phyloP scores from a whole-genome alignment of 2,329 filamentous ascomycete genomes.

The Shiraia bambusicola region DNA sequence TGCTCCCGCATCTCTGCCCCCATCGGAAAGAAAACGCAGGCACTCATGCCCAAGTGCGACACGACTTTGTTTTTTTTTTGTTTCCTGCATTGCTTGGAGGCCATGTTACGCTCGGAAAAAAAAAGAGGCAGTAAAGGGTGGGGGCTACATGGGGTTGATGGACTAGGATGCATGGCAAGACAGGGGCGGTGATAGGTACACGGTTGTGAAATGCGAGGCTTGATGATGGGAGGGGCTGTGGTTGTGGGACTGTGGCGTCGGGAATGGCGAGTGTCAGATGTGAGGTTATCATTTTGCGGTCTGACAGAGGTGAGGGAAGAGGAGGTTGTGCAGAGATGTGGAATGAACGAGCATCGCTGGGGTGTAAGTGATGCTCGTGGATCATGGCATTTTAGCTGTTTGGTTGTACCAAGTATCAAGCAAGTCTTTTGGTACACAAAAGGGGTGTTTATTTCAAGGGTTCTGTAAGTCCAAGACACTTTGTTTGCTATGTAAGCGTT shows the following conservation, averaged over 20 bases:
- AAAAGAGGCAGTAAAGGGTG: too few species aligned
- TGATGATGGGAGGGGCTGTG: background rate
- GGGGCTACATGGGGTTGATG: too few species aligned
- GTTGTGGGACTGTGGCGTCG: conserved; percentile 2
- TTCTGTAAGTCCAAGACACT: background rate
- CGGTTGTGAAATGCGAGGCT: background rate
- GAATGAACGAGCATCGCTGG: background rate
- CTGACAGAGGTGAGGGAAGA: conserved; percentile 16
- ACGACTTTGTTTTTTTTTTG: background rate
- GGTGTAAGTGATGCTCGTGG: too few species aligned
- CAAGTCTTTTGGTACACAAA: too few species aligned
- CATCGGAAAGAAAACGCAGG: background rate
- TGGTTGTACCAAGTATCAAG: too few species aligned
- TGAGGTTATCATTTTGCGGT: conserved; percentile 21
- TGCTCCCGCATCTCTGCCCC: background rate
- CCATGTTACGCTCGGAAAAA: too few species aligned
- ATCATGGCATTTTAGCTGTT: too few species aligned
- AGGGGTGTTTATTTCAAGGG: too few species aligned
- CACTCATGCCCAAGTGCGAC: conserved; percentile 10
- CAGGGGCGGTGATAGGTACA: background rate
- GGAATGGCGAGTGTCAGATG: conserved; percentile 11
- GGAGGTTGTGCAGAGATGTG: conserved; percentile 1
- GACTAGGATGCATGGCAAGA: background rate
- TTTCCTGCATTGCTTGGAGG: background rate
- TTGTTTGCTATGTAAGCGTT: background rate